Percentiles rank a stretch among this genome's conserved stretches.
Evolutionary conservation across 2,329 filamentous ascomycete species (phyloP).

Genomic region (Microcera coccophila): DNA sequence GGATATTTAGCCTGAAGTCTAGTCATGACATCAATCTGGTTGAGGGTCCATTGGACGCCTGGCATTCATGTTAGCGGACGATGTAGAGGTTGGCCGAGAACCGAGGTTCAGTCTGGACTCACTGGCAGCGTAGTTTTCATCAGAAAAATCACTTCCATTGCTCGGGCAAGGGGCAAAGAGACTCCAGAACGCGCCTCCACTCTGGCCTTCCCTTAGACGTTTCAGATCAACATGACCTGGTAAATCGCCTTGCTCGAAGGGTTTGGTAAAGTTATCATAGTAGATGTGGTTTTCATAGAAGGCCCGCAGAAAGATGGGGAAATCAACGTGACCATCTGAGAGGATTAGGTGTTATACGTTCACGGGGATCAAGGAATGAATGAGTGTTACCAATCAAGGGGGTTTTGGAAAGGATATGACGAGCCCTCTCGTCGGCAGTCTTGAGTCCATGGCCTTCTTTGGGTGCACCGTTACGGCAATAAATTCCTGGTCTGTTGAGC

Average conservation of each 20-base stretch:
- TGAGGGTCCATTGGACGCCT: slow-evolving; percentile 64
- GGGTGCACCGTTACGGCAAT: slow-evolving; percentile 21
- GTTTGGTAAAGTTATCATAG: slow-evolving; percentile 64
- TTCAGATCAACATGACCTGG: slow-evolving; percentile 73
- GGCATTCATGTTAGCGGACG: background rate
- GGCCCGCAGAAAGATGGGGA: slow-evolving; percentile 68
- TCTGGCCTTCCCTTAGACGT: slow-evolving; percentile 64
- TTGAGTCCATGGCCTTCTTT: slow-evolving; percentile 26
- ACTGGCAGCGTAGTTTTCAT: slow-evolving; percentile 67
- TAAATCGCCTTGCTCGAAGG: slow-evolving; percentile 69
- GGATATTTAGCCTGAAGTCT: slow-evolving; percentile 63
- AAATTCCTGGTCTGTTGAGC: slow-evolving; percentile 23
- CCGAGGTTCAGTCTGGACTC: slow-evolving; percentile 28
- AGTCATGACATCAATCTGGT: slow-evolving; percentile 70
- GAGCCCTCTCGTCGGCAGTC: slow-evolving; percentile 44
- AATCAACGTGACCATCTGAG: slow-evolving; percentile 89
- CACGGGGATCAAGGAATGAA: background rate
- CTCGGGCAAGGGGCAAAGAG: slow-evolving; percentile 75
- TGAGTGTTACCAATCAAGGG: slow-evolving; percentile 46
- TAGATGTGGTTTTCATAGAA: slow-evolving; percentile 76
- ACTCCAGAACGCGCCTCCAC: slow-evolving; percentile 91
- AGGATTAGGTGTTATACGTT: too few relatives aligned
- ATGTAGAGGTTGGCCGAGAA: background rate
- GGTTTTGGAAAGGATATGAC: slow-evolving; percentile 41
- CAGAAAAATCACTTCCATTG: slow-evolving; percentile 68